Evolutionary conservation across 306 rosid genomes (phyloP), one percentile per base, ranked within the genome.

Genomic region (Hippophae tibetana): DNA sequence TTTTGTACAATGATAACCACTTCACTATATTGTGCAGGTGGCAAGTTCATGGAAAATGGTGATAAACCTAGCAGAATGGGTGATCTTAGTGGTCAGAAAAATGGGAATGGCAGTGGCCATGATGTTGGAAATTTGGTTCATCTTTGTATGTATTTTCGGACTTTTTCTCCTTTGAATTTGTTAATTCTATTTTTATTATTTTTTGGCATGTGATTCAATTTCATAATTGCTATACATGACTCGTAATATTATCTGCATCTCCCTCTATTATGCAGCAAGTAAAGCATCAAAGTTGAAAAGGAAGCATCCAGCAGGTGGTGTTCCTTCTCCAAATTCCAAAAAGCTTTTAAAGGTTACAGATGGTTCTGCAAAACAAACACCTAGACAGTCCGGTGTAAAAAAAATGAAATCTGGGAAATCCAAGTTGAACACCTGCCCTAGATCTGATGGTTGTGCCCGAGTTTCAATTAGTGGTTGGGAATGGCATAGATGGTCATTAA

Each of bases 401-500:
- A 80, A 68, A 71, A 65, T 8, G 14, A 73, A 66, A 49, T 81
- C 81, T 63, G 57, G 70, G 56, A 81, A 76, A 74, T 76, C 86
- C 61, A 80, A 76, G 42, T 57, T 65, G 65, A 76, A 69, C 59
- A 72, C 76, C 50, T 85, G 75, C 63, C 96, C 94, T 69, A 78
- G 69, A 84, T 88, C 99, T 56, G 73, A 62, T 77, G 96, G 96
- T 47, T 85, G 99, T 66, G 88, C 99, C 52, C 86, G 94, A 56
- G 72, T 79, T 63, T 88, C 99, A 62, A 78, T 92, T 76, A 77
- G 78, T 79, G 99, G 99, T 14, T 86, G 88, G 96, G 85, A 82
- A 72, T 92, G 96, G 99, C 99, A 73, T 78, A 78, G 72, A 53
- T 92, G 99, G 99, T 88, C 96, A 44, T 70, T 63, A 57, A 78